Base-by-base conservation (phyloP, 495 filamentous ascomycete species). In the Astrothelium macrocarpum region DNA sequence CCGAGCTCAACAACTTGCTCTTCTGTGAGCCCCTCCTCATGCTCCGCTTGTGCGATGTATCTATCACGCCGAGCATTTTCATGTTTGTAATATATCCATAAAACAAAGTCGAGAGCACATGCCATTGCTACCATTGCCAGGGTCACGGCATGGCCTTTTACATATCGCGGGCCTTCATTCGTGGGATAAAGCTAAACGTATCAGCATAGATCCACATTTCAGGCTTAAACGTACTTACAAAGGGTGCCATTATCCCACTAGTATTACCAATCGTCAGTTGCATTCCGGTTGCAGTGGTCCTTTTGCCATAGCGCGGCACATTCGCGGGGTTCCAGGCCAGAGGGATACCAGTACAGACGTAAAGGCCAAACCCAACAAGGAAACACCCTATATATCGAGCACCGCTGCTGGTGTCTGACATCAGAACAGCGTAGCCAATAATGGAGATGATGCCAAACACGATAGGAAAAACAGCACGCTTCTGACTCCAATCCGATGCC, bases 321-420 rank as follows among this genome's bases (percentile, higher is more conserved):
- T 83, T 83, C 9, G 74, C 79, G 20, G 81, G 79, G 28, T 82
- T 65, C 88, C 88, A 90, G 31, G 87, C 85, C 31, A 90, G 75
- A 10, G 88, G 87, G 43, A 90, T 65, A 0, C 87, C 88, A 14
- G 89, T 86, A 0, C 79, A 72, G 7, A 90, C 84, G 66, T 90
- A 91, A 1, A 90, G 72, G 0, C 89, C 88, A 66, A 84, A 77
- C 0, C 88, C 88, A 2, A 90, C 81, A 43, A 90, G 73, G 66
- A 89, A 83, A 58, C 86, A 88, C 16, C 85, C 88, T 46, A 64
- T 87, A 65, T 90, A 92, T 67, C 87, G 85, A 11, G 86, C 87
- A 0, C 84, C 84, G 0, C 80, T 75, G 1, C 80, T 75, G 1
- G 80, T 75, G 62, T 83, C 74, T 4, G 84, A 81, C 32, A 90